phyloP scores from a whole-genome alignment of 2,329 filamentous ascomycete genomes.

The Botryotinia globosa region DNA sequence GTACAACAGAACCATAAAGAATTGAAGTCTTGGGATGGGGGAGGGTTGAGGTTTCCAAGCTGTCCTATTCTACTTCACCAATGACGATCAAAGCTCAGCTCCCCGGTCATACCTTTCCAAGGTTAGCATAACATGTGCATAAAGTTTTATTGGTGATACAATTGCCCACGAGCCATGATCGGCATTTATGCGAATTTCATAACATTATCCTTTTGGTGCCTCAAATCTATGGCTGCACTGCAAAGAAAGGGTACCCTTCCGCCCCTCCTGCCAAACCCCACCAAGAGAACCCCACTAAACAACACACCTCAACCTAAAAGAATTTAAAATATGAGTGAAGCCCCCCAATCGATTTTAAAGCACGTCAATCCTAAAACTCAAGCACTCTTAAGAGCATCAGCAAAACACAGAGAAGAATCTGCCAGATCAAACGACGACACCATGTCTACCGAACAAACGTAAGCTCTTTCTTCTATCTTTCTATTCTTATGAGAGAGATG shows the following conservation, averaged over 20 bases:
- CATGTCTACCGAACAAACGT: constrained; percentile 83
- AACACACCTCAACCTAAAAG: constrained; percentile 20
- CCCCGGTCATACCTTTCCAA: neutral
- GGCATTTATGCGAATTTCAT: neutral
- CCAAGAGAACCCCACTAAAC: constrained; percentile 25
- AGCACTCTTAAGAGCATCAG: constrained; percentile 41
- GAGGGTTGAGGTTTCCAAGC: constrained; percentile 23
- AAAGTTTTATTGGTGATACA: neutral
- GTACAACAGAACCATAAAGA: constrained; percentile 1
- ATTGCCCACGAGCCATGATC: neutral
- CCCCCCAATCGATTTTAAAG: constrained; percentile 44
- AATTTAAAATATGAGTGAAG: constrained; percentile 29
- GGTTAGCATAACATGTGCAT: constrained; percentile 1
- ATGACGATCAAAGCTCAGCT: constrained; percentile 3
- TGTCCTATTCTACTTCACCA: constrained; percentile 23
- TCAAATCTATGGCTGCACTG: neutral
- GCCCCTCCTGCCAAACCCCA: constrained; percentile 17
- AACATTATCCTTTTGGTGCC: neutral
- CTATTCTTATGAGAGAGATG: neutral
- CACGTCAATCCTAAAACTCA: constrained; percentile 48
- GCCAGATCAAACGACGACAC: constrained; percentile 44
- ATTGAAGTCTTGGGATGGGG: neutral
- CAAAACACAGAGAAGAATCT: constrained; percentile 38
- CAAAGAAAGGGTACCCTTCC: neutral
- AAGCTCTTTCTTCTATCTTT: constrained; percentile 30